Conservation (phyloP, 768 basidiomycete genomes). For the Serendipita sp. region DNA sequence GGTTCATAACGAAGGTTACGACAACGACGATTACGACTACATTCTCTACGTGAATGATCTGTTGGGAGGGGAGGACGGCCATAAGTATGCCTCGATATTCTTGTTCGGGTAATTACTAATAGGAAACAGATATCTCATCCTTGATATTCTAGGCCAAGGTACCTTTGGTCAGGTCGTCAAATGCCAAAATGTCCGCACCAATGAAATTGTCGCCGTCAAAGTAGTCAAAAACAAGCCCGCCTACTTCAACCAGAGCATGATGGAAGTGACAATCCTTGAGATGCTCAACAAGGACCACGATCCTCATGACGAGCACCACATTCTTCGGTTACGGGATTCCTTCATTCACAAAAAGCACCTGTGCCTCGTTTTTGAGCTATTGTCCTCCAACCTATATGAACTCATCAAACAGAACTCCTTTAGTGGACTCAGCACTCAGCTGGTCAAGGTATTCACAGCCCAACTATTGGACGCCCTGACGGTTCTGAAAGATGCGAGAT, state of each 20-base stretch:
- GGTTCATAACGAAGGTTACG: slow-evolving; percentile 87
- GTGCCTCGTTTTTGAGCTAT: slow-evolving; percentile 92
- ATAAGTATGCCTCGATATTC: slow-evolving; percentile 53
- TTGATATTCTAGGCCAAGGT: slow-evolving; percentile 95
- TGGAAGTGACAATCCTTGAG: slow-evolving; percentile 98
- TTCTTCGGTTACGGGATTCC: slow-evolving; percentile 83
- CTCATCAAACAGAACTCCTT: slow-evolving; percentile 99
- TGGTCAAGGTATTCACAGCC: slow-evolving; percentile 96
- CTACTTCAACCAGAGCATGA: slow-evolving; percentile 99
- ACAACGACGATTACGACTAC: slow-evolving; percentile 98
- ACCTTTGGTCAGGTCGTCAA: slow-evolving; percentile 99
- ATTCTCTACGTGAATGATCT: slow-evolving; percentile 99
- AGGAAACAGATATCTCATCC: slow-evolving; percentile 67
- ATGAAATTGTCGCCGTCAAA: slow-evolving; percentile 97
- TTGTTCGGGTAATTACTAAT: neutral
- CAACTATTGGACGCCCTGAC: slow-evolving; percentile 86
- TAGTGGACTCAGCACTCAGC: slow-evolving; percentile 87
- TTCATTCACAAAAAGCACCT: slow-evolving; percentile 95
- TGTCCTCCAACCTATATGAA: slow-evolving; percentile 96
- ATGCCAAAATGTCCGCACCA: slow-evolving; percentile 98
- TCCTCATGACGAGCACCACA: slow-evolving; percentile 90
- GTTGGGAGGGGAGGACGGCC: slow-evolving; percentile 83
- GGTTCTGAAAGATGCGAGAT: slow-evolving; percentile 82
- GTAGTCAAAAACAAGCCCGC: slow-evolving; percentile 99
- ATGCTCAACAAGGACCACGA: slow-evolving; percentile 89